phyloP scores from a whole-genome alignment of 306 rosid genomes.

The Bauhinia variegata region DNA sequence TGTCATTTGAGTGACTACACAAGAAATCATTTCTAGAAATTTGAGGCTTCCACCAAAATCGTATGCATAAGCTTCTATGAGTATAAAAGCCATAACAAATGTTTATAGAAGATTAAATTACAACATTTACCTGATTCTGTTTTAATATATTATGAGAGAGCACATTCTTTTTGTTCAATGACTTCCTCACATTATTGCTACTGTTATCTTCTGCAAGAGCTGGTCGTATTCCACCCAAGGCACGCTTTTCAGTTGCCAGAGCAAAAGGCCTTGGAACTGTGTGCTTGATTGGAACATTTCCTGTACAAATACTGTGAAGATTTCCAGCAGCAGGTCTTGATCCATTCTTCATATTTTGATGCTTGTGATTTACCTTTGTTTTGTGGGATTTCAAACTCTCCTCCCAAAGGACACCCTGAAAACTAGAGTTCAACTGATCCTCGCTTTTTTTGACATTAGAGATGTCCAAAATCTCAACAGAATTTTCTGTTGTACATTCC shows the following conservation, averaged over 20 bases:
- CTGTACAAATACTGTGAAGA: conserved; percentile 52
- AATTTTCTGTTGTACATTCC: conserved; percentile 88
- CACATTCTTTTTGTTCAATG: conserved; percentile 46
- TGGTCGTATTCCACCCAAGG: conserved; percentile 58
- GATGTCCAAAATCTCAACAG: conserved; percentile 49
- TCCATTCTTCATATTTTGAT: conserved; percentile 52
- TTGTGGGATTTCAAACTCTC: conserved; percentile 53
- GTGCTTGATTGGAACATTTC: conserved; percentile 58
- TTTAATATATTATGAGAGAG: conserved; percentile 53
- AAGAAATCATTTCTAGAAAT: conserved; percentile 18
- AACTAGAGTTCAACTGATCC: conserved; percentile 49
- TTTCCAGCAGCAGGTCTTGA: conserved; percentile 58
- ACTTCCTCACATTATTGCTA: conserved; percentile 42
- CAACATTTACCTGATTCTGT: conserved; percentile 70
- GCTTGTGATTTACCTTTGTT: conserved; percentile 51
- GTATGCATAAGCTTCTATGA: conserved; percentile 4
- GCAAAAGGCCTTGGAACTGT: conserved; percentile 95
- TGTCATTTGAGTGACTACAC: conserved; percentile 1
- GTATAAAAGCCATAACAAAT: conserved; percentile 14
- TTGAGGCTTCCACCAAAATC: conserved; percentile 8
- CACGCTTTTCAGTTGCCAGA: conserved; percentile 96
- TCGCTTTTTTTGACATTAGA: conserved; percentile 41
- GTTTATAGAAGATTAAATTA: conserved; percentile 11
- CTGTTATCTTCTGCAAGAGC: conserved; percentile 46
- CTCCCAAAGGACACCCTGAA: conserved; percentile 39